Conservation (phyloP, 2,329 filamentous ascomycete genomes). For the Dactylellina leptospora region DNA sequence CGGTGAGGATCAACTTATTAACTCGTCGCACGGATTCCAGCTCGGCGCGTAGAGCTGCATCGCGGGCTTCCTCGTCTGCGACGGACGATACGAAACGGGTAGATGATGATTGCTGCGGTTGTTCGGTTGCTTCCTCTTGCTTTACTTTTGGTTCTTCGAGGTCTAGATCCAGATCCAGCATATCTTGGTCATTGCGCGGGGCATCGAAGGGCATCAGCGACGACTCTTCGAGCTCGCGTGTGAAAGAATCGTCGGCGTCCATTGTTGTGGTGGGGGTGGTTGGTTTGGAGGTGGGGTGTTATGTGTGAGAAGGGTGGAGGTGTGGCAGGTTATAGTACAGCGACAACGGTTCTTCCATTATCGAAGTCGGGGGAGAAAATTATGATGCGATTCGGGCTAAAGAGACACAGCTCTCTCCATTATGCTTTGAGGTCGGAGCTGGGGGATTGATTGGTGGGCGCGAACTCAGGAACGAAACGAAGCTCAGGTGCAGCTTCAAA, state of each 20-base stretch:
- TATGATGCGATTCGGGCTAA: background rate
- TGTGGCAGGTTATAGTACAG: conserved; percentile 2
- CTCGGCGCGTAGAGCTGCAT: conserved; percentile 78
- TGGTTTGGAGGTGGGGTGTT: background rate
- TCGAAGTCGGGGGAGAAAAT: background rate
- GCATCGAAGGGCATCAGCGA: conserved; percentile 40
- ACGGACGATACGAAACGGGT: conserved; percentile 38
- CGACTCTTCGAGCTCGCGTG: conserved; percentile 48
- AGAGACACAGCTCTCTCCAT: background rate
- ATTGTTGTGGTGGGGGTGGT: conserved; percentile 18
- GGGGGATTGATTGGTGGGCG: background rate
- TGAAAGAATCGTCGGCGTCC: conserved; percentile 49
- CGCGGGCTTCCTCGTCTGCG: conserved; percentile 71
- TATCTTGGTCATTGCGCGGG: conserved; percentile 17
- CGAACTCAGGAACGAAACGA: background rate
- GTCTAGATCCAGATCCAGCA: conserved; percentile 30
- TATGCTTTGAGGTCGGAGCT: background rate
- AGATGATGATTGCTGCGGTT: conserved; percentile 67
- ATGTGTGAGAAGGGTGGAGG: background rate
- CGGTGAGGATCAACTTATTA: conserved; percentile 84
- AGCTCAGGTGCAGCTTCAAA: conserved; percentile 20
- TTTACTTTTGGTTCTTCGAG: conserved; percentile 58
- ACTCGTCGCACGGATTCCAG: conserved; percentile 83
- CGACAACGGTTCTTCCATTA: conserved; percentile 25
- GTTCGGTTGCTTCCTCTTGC: conserved; percentile 61